A percentile compares a stretch with the other conserved stretches of the same genome.
Conservation (phyloP, 345 rosid genomes). For the Gossypium bickii region DNA sequence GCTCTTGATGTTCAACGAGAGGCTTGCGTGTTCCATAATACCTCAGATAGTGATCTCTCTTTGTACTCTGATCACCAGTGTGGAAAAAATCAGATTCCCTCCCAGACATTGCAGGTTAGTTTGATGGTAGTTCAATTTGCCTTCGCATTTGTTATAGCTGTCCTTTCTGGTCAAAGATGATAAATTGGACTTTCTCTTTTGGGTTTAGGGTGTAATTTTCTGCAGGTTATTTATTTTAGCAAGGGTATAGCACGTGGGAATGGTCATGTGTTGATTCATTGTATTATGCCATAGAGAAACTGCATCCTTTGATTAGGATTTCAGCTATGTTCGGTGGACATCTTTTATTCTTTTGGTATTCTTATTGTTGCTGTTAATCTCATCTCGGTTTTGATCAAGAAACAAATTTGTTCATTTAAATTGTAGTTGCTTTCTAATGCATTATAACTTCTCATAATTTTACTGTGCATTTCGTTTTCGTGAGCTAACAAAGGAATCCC, state of each 20-base stretch:
- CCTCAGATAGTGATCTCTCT: conserved; percentile 53
- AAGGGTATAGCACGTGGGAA: neutral
- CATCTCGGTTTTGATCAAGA: neutral
- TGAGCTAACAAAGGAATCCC: neutral
- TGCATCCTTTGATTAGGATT: neutral
- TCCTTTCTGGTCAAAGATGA: conserved; percentile 9
- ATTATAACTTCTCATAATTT: neutral
- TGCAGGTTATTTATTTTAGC: neutral
- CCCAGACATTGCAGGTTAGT: conserved; percentile 62
- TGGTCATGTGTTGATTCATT: neutral
- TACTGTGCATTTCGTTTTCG: neutral
- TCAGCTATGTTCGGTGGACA: neutral
- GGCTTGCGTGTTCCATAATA: conserved; percentile 61
- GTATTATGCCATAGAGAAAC: neutral
- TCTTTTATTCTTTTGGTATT: neutral
- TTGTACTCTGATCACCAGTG: conserved; percentile 63
- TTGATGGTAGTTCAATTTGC: conserved; percentile 14
- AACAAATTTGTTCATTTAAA: neutral
- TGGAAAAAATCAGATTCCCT: conserved; percentile 62
- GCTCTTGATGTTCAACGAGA: conserved; percentile 56
- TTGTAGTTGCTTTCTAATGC: neutral
- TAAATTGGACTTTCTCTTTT: neutral
- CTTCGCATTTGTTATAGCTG: neutral
- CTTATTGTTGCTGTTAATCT: neutral
- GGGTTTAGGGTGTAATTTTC: neutral